These are phyloP conservation scores for Mycosphaerella sp. DNA, from an alignment of 2,329 filamentous ascomycete species.

Conservation along the genomic window DNA sequence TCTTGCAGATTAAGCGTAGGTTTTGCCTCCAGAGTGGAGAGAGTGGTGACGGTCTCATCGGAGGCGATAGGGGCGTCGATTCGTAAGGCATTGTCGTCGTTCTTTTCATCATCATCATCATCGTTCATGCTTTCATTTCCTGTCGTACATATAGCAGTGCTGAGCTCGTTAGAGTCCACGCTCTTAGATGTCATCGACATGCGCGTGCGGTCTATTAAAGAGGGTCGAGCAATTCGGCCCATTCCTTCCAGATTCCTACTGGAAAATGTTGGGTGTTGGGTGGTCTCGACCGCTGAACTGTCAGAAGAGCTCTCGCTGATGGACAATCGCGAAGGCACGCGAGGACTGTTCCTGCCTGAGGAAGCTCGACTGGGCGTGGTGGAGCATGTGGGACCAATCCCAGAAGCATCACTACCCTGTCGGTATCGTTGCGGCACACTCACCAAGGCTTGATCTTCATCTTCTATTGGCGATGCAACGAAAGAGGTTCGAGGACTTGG, in stretches of 20 bases:
- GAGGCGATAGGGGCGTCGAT: conserved; percentile 13
- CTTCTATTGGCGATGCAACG: conserved; percentile 19
- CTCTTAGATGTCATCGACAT: conserved; percentile 40
- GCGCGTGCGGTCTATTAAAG: conserved; percentile 44
- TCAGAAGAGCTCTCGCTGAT: conserved; percentile 19
- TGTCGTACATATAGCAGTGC: not conserved
- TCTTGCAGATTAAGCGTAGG: conserved; percentile 52
- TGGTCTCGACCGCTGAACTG: conserved; percentile 17
- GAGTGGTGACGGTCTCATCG: conserved; percentile 32
- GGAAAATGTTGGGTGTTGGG: not conserved
- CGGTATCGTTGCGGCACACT: conserved; percentile 11
- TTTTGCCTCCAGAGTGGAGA: not conserved
- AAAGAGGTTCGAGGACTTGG: conserved; percentile 13
- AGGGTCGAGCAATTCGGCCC: conserved; percentile 30
- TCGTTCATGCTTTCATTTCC: not conserved
- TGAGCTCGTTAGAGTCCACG: conserved; percentile 12
- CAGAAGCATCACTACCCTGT: conserved; percentile 14
- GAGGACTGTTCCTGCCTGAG: conserved; percentile 14
- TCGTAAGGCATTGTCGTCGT: not conserved
- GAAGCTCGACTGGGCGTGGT: conserved; percentile 11
- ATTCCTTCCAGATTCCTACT: conserved; percentile 11
- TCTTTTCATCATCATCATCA: not conserved
- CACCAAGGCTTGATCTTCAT: conserved; percentile 6
- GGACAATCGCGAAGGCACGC: conserved; percentile 8
- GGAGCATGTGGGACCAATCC: conserved; percentile 3